Evolutionary conservation across 768 basidiomycete genomes (phyloP).

Genomic region (Galerina sulciceps): DNA sequence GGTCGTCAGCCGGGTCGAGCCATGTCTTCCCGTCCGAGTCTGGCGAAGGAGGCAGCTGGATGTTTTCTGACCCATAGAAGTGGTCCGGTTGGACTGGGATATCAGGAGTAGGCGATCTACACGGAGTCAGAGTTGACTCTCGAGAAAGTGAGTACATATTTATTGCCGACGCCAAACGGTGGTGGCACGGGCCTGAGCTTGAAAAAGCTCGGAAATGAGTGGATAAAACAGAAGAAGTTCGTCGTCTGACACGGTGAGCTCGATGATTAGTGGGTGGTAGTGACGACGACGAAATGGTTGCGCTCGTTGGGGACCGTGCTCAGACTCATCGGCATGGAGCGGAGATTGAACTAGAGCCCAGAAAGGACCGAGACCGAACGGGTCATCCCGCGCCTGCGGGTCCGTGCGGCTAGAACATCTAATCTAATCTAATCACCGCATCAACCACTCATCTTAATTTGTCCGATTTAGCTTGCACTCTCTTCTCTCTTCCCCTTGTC

Average conservation of each 20-base stretch:
- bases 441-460: too few relatives aligned
- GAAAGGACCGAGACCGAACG: slow-evolving; percentile 28
- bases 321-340: slow-evolving; percentile 19
- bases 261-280: background rate
- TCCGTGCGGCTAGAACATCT: slow-evolving; percentile 14
- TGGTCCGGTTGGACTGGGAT: slow-evolving; percentile 77
- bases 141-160: slow-evolving; percentile 32
- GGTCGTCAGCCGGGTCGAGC: slow-evolving; percentile 83
- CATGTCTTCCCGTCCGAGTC: slow-evolving; percentile 64
- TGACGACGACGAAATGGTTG: slow-evolving; percentile 9
- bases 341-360: slow-evolving; percentile 36
- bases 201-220: background rate
- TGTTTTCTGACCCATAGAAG: slow-evolving; percentile 68
- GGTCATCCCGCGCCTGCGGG: slow-evolving; percentile 15
- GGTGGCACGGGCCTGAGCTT: background rate
- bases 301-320: slow-evolving; percentile 4
- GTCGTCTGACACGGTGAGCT: background rate
- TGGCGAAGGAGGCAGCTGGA: slow-evolving; percentile 60
- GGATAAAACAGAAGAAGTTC: background rate
- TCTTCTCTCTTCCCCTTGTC: too few relatives aligned
- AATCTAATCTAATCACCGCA: background rate
- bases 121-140: slow-evolving; percentile 48
- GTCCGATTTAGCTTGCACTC: too few relatives aligned
- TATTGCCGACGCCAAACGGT: slow-evolving; percentile 12
- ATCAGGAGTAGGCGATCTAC: slow-evolving; percentile 58